Conservation (phyloP, 2,329 filamentous ascomycete genomes). For the Beauveria bassiana region DNA sequence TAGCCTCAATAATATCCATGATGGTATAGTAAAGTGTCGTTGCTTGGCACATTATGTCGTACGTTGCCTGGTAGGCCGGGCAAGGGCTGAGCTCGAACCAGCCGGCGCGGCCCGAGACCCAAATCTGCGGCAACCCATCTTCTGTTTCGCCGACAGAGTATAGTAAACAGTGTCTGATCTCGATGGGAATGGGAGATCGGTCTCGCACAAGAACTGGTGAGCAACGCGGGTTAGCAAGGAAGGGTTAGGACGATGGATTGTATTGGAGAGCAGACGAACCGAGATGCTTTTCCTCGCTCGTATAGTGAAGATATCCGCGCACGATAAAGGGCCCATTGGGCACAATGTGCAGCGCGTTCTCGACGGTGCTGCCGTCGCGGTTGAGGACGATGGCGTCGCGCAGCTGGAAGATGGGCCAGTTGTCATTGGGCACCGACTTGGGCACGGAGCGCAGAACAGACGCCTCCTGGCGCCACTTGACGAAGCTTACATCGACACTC, state of each 20-base stretch:
- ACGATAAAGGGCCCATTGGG: conserved; percentile 53
- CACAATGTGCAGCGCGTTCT: conserved; percentile 54
- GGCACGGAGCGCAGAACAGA: conserved; percentile 24
- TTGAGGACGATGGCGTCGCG: conserved; percentile 52
- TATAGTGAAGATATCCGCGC: conserved; percentile 50
- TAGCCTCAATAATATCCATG: conserved; percentile 44
- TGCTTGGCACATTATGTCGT: conserved; percentile 53
- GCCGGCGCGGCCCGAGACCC: conserved; percentile 51
- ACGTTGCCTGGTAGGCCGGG: conserved; percentile 47
- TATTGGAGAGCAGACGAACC: conserved; percentile 25
- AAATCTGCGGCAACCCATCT: conserved; percentile 50
- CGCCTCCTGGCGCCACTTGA: conserved; percentile 27
- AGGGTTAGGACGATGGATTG: too few relatives aligned
- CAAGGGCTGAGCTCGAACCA: conserved; percentile 62
- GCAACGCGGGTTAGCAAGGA: neutral
- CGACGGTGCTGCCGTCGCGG: conserved; percentile 43
- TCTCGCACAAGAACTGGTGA: conserved; percentile 24
- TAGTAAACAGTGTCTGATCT: conserved; percentile 40
- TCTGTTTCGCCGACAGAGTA: conserved; percentile 48
- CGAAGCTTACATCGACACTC: conserved; percentile 30
- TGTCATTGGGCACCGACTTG: conserved; percentile 29
- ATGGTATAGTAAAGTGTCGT: conserved; percentile 57
- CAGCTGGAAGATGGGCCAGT: conserved; percentile 57
- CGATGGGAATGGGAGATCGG: conserved; percentile 32
- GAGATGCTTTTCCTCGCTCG: conserved; percentile 26